Conservation (phyloP, 148 eudicot species). For the Gaultheria prostrata region DNA sequence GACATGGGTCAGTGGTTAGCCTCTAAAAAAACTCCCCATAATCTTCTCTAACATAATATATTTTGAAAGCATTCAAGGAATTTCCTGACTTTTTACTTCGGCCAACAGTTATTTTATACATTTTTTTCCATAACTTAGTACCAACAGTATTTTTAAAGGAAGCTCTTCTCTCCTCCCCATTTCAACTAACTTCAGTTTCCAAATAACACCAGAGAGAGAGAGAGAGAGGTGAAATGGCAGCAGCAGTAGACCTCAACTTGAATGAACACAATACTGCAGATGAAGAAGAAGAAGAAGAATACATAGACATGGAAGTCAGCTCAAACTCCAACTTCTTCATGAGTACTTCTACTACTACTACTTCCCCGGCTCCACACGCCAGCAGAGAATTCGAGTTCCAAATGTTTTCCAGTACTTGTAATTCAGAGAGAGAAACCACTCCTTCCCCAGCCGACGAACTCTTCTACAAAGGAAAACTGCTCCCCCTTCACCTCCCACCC, state of each 20-base stretch:
- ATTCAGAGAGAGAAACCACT: slow-evolving; percentile 38
- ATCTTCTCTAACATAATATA: slow-evolving; percentile 36
- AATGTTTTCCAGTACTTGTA: slow-evolving; percentile 42
- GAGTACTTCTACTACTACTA: too few relatives aligned
- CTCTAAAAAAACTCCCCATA: slow-evolving; percentile 22
- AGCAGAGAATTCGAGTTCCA: slow-evolving; percentile 70
- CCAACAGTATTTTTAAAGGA: slow-evolving; percentile 19
- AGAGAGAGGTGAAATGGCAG: slow-evolving; percentile 29
- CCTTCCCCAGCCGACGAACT: slow-evolving; percentile 83
- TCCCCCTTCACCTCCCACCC: slow-evolving; percentile 82
- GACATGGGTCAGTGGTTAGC: slow-evolving; percentile 31
- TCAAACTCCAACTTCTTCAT: slow-evolving; percentile 36
- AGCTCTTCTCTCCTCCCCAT: slow-evolving; percentile 13
- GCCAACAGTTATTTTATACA: not conserved
- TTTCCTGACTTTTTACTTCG: not conserved
- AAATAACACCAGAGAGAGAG: not conserved
- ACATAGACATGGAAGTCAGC: slow-evolving; percentile 78
- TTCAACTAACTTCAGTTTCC: slow-evolving; percentile 12
- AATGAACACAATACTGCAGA: slow-evolving; percentile 40
- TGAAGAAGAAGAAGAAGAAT: slow-evolving; percentile 38
- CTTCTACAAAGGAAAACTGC: slow-evolving; percentile 73
- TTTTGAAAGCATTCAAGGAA: slow-evolving; percentile 23
- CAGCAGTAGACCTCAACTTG: slow-evolving; percentile 22
- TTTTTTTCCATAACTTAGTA: slow-evolving; percentile 20
- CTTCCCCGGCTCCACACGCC: slow-evolving; percentile 23